Conservation (phyloP, 768 basidiomycete species). For the Heimioporus sp. region DNA sequence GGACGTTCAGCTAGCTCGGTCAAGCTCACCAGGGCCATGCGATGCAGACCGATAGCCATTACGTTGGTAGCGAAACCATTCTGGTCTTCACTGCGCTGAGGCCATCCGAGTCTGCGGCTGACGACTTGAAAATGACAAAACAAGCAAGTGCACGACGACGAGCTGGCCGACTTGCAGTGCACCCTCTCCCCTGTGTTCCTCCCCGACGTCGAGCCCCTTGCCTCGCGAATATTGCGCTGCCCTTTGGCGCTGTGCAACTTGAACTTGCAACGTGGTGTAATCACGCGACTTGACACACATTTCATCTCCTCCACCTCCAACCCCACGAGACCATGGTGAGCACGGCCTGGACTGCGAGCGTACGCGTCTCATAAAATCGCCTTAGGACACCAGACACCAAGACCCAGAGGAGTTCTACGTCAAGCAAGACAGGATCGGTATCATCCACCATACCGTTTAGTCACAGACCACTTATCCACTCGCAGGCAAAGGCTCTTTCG, state of each 20-base stretch:
- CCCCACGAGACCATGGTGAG: conserved; percentile 20
- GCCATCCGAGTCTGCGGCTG: conserved; percentile 14
- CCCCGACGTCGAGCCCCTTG: conserved; percentile 7
- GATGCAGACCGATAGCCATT: too few species aligned
- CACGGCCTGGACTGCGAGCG: background rate
- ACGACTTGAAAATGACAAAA: conserved; percentile 31
- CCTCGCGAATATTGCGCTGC: conserved; percentile 7
- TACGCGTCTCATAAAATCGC: conserved; percentile 7
- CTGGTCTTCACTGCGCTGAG: too few species aligned
- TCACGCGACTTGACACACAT: conserved; percentile 13
- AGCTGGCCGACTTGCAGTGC: conserved; percentile 1
- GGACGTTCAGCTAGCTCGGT: too few species aligned
- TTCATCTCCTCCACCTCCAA: background rate
- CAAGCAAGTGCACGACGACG: conserved; percentile 15
- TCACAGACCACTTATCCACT: conserved; percentile 16
- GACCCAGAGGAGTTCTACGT: conserved; percentile 98
- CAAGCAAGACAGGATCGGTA: conserved; percentile 96
- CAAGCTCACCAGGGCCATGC: too few species aligned
- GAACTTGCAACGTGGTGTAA: conserved; percentile 1
- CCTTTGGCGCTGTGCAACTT: background rate
- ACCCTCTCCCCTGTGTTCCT: background rate
- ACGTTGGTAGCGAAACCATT: too few species aligned
- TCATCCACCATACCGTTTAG: conserved; percentile 19
- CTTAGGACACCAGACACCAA: conserved; percentile 64
- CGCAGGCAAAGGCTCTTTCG: conserved; percentile 95